Conservation (phyloP, 164 flowering plant species). For the Sedum album region DNA sequence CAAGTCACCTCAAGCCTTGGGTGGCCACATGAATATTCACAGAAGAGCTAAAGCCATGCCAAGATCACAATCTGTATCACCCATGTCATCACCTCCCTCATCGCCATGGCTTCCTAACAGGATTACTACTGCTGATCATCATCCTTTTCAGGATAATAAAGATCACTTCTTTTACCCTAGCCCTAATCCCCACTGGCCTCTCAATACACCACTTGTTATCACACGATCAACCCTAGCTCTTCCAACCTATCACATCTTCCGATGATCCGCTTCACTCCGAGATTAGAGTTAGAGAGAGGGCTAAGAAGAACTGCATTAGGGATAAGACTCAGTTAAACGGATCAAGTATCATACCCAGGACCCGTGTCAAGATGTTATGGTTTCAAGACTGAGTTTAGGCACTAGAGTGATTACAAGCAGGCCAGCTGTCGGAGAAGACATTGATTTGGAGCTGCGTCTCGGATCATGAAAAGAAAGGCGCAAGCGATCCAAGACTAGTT, state of each 20-base stretch:
- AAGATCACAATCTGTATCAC: conserved; percentile 3
- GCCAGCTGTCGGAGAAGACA: not conserved
- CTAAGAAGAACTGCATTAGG: conserved; percentile 3
- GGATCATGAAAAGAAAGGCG: not conserved
- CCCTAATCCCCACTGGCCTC: conserved; percentile 6
- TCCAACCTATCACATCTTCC: not conserved
- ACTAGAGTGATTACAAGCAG: no score
- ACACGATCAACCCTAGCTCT: not conserved
- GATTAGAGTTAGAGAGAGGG: not conserved
- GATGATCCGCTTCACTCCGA: not conserved
- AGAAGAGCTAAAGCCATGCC: conserved; percentile 35
- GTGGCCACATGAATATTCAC: conserved; percentile 41
- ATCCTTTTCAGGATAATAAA: not conserved
- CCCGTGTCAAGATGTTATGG: not conserved
- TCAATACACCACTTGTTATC: not conserved
- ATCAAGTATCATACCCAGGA: not conserved
- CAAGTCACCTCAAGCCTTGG: conserved; percentile 44
- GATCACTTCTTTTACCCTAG: not conserved
- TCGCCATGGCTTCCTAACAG: not conserved
- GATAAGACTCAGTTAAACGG: not conserved
- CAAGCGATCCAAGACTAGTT: not conserved
- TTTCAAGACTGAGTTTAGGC: no score
- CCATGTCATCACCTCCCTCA: no score
- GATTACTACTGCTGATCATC: not conserved
- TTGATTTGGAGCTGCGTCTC: conserved; percentile 1